Evolutionary conservation across 192 early-diverging fungal genomes (phyloP).

Genomic region (Borealophlyctis nickersoniae): DNA sequence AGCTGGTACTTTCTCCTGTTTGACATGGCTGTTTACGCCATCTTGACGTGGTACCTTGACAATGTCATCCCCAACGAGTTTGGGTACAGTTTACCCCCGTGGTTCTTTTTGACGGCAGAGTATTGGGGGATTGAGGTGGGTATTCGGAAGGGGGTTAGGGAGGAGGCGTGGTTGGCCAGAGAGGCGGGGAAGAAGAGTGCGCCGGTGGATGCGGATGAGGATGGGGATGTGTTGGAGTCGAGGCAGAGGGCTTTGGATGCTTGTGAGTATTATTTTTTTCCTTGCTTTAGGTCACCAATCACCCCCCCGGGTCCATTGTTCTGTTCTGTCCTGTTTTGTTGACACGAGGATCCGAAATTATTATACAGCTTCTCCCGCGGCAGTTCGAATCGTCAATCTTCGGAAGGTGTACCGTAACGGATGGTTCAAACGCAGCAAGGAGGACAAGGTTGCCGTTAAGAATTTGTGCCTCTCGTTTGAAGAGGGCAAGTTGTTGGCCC

Average conservation of each 20-base stretch:
- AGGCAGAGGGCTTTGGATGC: slow-evolving; percentile 40
- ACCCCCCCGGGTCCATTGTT: not conserved
- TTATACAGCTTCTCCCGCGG: slow-evolving; percentile 16
- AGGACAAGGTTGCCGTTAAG: slow-evolving; percentile 43
- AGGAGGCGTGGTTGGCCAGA: slow-evolving; percentile 41
- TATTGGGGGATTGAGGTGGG: slow-evolving; percentile 60
- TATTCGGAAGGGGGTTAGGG: slow-evolving; percentile 8
- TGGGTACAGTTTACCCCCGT: slow-evolving; percentile 51
- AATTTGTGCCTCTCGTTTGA: slow-evolving; percentile 36
- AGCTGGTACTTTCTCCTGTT: slow-evolving; percentile 64
- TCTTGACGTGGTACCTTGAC: slow-evolving; percentile 72
- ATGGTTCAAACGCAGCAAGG: slow-evolving; percentile 11
- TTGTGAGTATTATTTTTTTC: slow-evolving; percentile 4
- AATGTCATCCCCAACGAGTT: slow-evolving; percentile 76
- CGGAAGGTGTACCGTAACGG: slow-evolving; percentile 42
- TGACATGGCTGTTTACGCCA: slow-evolving; percentile 54
- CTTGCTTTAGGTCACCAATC: not conserved
- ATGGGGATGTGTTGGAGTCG: slow-evolving; percentile 49
- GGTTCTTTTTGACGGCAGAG: slow-evolving; percentile 65
- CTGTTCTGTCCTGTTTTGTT: not conserved
- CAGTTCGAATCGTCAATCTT: slow-evolving; percentile 47
- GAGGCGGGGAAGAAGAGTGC: slow-evolving; percentile 1
- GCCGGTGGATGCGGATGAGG: slow-evolving; percentile 35
- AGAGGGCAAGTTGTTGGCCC: slow-evolving; percentile 53
- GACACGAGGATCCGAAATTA: not conserved